Evolutionary conservation across 2,329 filamentous ascomycete species (phyloP).

Genomic region (Beauveria asiatica): DNA sequence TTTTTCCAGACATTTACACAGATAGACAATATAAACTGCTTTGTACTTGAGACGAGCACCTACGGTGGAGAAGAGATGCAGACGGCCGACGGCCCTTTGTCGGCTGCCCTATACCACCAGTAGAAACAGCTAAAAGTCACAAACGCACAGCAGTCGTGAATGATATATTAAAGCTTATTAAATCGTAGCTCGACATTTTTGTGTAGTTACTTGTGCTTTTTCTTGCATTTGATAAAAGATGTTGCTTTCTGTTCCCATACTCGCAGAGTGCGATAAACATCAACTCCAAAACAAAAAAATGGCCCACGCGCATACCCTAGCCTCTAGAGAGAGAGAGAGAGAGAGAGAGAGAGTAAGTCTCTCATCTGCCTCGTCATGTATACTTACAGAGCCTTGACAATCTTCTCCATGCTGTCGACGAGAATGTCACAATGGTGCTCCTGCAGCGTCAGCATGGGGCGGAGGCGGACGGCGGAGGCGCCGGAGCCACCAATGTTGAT

Average conservation of each 20-base stretch:
- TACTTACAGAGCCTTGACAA: constrained; percentile 40
- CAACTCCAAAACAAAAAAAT: constrained; percentile 4
- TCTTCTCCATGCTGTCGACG: constrained; percentile 68
- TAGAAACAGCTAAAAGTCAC: neutral
- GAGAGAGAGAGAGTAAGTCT: no score
- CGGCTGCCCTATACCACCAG: no score
- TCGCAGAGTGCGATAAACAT: neutral
- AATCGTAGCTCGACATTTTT: neutral
- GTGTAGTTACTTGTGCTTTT: neutral
- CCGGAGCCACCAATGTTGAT: constrained; percentile 86
- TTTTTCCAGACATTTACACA: neutral
- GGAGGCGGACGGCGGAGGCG: constrained; percentile 62
- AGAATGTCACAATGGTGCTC: constrained; percentile 83
- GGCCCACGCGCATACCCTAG: neutral
- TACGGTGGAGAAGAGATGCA: no score
- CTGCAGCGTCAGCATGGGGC: constrained; percentile 91
- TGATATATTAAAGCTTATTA: neutral
- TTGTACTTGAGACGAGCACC: neutral
- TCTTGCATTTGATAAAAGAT: neutral
- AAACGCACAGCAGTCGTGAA: neutral
- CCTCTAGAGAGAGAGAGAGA: neutral
- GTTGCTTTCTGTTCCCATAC: neutral
- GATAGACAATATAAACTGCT: constrained; percentile 5
- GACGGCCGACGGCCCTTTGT: no score
- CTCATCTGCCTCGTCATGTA: neutral